These are phyloP conservation scores for Plasmodium coatneyi DNA, from an alignment of 169 alveolate species.

Conservation along the genomic window DNA sequence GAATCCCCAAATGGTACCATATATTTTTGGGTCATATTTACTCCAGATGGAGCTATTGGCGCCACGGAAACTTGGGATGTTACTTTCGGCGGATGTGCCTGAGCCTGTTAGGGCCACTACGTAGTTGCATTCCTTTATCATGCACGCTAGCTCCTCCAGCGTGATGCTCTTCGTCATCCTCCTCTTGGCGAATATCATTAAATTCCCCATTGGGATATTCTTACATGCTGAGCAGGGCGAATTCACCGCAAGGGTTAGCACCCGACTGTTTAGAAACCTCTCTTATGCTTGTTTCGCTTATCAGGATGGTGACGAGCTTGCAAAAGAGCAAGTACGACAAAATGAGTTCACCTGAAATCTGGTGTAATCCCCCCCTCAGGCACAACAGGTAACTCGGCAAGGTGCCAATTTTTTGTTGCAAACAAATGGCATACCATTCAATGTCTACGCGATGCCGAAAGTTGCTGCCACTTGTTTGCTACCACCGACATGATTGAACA, in stretches of 20 bases:
- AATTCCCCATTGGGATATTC: slow-evolving; percentile 11
- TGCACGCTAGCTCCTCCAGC: slow-evolving; percentile 44
- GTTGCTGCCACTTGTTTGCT: not conserved
- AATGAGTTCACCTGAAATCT: not conserved
- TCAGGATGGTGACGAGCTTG: not conserved
- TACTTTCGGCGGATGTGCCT: slow-evolving; percentile 71
- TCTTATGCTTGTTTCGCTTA: not conserved
- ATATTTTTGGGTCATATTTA: slow-evolving; percentile 53
- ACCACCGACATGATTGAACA: not conserved
- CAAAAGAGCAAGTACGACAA: not conserved
- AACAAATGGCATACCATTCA: not conserved
- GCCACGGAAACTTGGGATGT: slow-evolving; percentile 59
- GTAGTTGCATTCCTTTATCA: slow-evolving; percentile 29
- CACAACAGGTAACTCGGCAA: not conserved
- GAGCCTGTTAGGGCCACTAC: slow-evolving; percentile 69
- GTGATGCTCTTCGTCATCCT: slow-evolving; percentile 36
- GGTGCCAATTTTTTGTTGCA: not conserved
- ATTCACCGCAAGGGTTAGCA: not conserved
- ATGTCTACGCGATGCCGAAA: not conserved
- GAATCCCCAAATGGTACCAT: slow-evolving; percentile 72
- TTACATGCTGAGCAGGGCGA: not conserved
- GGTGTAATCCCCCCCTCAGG: not conserved
- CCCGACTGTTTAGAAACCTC: not conserved
- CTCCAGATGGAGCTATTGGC: slow-evolving; percentile 48
- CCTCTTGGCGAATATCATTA: slow-evolving; percentile 16